Evolutionary conservation across 2,329 filamentous ascomycete genomes (phyloP), one percentile per base, ranked within the genome.

Genomic region (Leptographium procerum): DNA sequence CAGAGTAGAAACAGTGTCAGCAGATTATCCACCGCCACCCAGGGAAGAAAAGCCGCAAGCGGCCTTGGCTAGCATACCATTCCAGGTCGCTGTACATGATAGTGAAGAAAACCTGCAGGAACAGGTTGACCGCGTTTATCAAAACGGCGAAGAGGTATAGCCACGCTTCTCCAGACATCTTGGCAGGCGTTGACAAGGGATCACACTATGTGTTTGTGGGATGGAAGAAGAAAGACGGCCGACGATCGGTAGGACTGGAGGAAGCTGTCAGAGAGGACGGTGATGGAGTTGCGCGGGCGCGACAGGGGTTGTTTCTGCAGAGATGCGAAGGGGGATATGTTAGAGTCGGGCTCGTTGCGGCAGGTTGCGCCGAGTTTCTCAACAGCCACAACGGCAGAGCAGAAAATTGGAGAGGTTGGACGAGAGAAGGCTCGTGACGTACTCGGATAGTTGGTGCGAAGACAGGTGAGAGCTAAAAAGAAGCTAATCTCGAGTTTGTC

Each of bases 31-130:
- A 33, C 31, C 10, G n/a, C 31, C 31, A 10, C 31, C 31, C 31
- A 33, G 31, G 31, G 31, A 5, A 33, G 6, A 33, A 33, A 33
- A 33, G 36, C 9, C 14, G 19, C 11, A 40, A 26, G 24, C 33
- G 22, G 13, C 19, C 48, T 16, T 4, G 14, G 19, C 29, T 9
- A 40, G 80, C 89, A 70, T 79, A 95, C 91, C 94, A 99, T 87
- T 99, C 94, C 69, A 99, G 77, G 82, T 99, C 94, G 75, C 90
- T 96, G 79, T 97, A 99, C 95, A 99, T 99, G 72, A 99, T 99
- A 60, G 94, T 99, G 80, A 99, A 99, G 83, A 99, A 99, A 68
- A 99, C 94, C 79, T 99, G 95, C 60, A 99, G 83, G 77, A 99
- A 99, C 70, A 99, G 84, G 81, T 99, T 99, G 84, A 99, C 91